Conservation (phyloP, 2,329 filamentous ascomycete species). For the Colletotrichum tropicale region DNA sequence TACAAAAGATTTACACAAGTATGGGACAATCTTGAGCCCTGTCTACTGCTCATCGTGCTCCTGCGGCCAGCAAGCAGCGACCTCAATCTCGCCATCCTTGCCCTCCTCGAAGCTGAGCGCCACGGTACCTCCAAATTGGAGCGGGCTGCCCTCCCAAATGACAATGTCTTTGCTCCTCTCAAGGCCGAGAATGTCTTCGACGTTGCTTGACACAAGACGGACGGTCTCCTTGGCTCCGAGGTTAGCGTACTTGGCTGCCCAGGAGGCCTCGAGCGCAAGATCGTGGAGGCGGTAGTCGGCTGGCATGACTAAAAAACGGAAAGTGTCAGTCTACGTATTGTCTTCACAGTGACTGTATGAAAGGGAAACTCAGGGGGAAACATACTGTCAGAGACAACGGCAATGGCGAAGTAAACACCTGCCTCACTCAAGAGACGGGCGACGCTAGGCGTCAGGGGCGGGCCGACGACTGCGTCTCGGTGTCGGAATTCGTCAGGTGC, state of each 20-base stretch:
- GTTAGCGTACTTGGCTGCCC: conserved; percentile 43
- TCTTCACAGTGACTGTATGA: too few species aligned
- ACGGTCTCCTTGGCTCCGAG: conserved; percentile 36
- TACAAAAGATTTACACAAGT: neutral
- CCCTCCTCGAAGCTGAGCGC: conserved; percentile 37
- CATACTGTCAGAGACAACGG: conserved; percentile 28
- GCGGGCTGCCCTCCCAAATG: conserved; percentile 45
- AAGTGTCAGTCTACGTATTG: neutral
- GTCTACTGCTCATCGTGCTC: neutral
- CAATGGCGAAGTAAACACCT: conserved; percentile 40
- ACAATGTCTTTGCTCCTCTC: conserved; percentile 41
- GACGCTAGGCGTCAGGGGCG: conserved; percentile 43
- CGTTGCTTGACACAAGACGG: conserved; percentile 41
- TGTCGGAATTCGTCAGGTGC: conserved; percentile 38
- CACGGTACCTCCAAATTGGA: conserved; percentile 43
- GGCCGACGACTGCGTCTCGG: conserved; percentile 41
- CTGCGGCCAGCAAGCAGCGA: conserved; percentile 34
- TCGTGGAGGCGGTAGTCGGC: conserved; percentile 42
- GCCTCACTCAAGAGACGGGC: conserved; percentile 43
- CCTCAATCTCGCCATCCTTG: conserved; percentile 26
- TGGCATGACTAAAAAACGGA: conserved; percentile 22
- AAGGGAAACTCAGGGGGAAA: neutral
- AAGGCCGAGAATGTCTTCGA: conserved; percentile 44
- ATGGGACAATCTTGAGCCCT: neutral
- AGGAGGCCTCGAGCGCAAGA: conserved; percentile 40